phyloP scores from a whole-genome alignment of 305 asterid genomes.

The Plantago coronopus region DNA sequence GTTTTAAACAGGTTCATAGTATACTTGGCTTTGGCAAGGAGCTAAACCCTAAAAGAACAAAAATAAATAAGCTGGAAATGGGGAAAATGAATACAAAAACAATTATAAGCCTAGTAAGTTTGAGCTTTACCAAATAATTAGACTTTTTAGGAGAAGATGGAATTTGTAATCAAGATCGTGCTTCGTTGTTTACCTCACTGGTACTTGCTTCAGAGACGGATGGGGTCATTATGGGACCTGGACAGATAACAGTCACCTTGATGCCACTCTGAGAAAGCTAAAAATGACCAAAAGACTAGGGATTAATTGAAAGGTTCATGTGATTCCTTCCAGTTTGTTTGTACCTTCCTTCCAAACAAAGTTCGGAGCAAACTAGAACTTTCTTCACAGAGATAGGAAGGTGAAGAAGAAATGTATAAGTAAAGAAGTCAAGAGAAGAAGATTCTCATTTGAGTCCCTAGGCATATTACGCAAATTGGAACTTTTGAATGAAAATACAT shows the following conservation, averaged over 20 bases:
- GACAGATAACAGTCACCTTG: slow-evolving; percentile 90
- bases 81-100: neutral
- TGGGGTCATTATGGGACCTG: slow-evolving; percentile 78
- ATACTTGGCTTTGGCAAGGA: slow-evolving; percentile 8
- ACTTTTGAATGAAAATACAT: slow-evolving; percentile 7
- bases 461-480: neutral
- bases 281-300: slow-evolving; percentile 20
- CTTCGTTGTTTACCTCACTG: slow-evolving; percentile 44
- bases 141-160: neutral
- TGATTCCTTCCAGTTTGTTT: slow-evolving; percentile 13
- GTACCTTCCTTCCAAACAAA: neutral
- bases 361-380: neutral
- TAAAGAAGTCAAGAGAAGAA: neutral
- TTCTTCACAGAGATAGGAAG: slow-evolving; percentile 3
- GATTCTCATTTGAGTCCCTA: neutral
- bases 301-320: slow-evolving; percentile 10
- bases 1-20: neutral
- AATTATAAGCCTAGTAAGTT: neutral
- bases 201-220: slow-evolving; percentile 47
- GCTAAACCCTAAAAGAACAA: neutral
- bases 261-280: slow-evolving; percentile 81
- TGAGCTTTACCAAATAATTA: neutral
- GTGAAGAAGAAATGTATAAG: slow-evolving; percentile 8
- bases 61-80: neutral
- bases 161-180: neutral